phyloP scores from a whole-genome alignment of 768 basidiomycete species.

The Leccinum longicurvipes region DNA sequence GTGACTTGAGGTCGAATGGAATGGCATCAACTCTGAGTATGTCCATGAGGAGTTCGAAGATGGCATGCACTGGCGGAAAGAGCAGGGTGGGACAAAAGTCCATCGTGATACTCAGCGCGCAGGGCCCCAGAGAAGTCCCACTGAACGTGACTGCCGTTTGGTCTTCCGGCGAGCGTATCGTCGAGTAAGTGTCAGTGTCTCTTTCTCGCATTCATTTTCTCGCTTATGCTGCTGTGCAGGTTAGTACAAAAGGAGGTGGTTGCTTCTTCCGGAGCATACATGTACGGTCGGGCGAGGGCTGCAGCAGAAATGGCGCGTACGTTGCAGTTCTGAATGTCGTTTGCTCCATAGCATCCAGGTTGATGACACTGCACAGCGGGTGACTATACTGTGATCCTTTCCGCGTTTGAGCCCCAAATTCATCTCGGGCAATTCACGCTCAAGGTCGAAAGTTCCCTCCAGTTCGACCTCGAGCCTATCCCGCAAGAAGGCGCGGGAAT shows the following conservation, averaged over 20 bases:
- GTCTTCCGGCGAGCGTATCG: conserved; percentile 70
- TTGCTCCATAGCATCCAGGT: neutral
- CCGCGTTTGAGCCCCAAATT: conserved; percentile 70
- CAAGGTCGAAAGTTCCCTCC: conserved; percentile 55
- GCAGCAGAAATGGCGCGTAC: conserved; percentile 53
- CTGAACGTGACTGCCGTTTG: conserved; percentile 72
- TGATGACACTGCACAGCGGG: conserved; percentile 40
- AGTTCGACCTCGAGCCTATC: conserved; percentile 62
- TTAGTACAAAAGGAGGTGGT: conserved; percentile 65
- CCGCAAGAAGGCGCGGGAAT: conserved; percentile 90
- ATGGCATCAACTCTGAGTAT: neutral
- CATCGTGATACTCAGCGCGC: conserved; percentile 43
- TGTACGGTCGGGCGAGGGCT: conserved; percentile 65
- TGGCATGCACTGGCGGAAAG: conserved; percentile 6
- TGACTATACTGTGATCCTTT: conserved; percentile 79
- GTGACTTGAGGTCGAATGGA: neutral
- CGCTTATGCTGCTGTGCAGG: conserved; percentile 27
- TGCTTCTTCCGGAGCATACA: conserved; percentile 77
- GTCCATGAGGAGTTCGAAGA: neutral
- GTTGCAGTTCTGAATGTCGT: conserved; percentile 6
- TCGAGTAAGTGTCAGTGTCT: conserved; percentile 54
- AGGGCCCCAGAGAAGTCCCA: conserved; percentile 62
- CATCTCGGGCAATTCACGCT: conserved; percentile 66
- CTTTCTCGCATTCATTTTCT: neutral
- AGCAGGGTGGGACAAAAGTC: conserved; percentile 32